Percentiles rank a stretch among this genome's conserved stretches.
Conservation (phyloP, 2,329 filamentous ascomycete species). For the Helotiales sp. region DNA sequence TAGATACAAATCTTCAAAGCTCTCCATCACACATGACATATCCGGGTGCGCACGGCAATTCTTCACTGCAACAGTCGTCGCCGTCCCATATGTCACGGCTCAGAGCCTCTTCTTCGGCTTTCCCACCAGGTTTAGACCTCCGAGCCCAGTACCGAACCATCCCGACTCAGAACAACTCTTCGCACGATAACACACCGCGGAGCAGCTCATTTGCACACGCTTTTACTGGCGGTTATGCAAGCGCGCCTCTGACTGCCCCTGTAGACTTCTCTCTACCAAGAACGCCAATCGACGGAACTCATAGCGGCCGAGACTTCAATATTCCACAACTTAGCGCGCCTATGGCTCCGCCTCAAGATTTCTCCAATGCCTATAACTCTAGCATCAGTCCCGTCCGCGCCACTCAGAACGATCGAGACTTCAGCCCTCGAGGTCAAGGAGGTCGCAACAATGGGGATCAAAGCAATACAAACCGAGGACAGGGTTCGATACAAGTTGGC, state of each 20-base stretch:
- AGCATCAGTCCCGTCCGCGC: slow-evolving; percentile 10
- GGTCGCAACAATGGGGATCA: slow-evolving; percentile 27
- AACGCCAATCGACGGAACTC: slow-evolving; percentile 40
- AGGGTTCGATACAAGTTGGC: slow-evolving; percentile 10
- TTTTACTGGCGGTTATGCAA: slow-evolving; percentile 51
- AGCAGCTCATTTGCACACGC: slow-evolving; percentile 41
- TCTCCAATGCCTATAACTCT: slow-evolving; percentile 15
- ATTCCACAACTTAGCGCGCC: slow-evolving; percentile 57
- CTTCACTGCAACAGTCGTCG: slow-evolving; percentile 45
- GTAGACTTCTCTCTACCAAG: slow-evolving; percentile 52
- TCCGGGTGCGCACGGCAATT: slow-evolving; percentile 41
- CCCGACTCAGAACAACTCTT: slow-evolving; percentile 31
- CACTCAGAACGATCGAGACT: slow-evolving; percentile 6
- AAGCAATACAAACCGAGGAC: slow-evolving; percentile 20
- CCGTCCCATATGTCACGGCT: slow-evolving; percentile 45
- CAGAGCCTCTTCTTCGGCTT: slow-evolving; percentile 49
- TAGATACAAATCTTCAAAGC: slow-evolving; percentile 46
- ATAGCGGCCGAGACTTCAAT: slow-evolving; percentile 46
- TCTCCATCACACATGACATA: slow-evolving; percentile 53
- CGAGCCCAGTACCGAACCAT: slow-evolving; percentile 46
- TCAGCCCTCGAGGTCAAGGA: slow-evolving; percentile 6
- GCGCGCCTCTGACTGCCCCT: slow-evolving; percentile 54
- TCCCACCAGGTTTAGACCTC: slow-evolving; percentile 47
- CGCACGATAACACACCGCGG: slow-evolving; percentile 26
- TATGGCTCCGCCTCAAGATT: slow-evolving; percentile 51